A percentile compares a stretch with the other conserved stretches of the same genome.
Conservation (phyloP, 768 basidiomycete species). For the Tylopilus cervinicoccineus region DNA sequence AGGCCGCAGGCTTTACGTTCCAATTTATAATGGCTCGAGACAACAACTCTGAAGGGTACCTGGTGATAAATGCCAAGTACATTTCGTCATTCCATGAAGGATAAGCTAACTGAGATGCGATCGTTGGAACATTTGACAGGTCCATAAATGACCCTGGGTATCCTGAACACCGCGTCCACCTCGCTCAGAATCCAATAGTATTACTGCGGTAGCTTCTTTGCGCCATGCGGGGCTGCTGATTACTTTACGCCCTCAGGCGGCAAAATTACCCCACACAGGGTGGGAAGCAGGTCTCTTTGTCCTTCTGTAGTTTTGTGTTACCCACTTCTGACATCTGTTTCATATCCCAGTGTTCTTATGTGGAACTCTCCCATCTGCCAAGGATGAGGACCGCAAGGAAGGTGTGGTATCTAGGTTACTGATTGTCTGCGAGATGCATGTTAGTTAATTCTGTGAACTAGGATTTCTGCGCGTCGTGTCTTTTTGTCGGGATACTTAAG, state of each 20-base stretch:
- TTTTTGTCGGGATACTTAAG: constrained; percentile 12
- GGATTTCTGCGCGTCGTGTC: too few species aligned
- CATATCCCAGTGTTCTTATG: background rate
- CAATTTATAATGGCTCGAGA: too few species aligned
- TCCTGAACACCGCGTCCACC: background rate
- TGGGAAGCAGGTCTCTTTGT: background rate
- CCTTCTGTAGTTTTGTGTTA: background rate
- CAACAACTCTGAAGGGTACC: background rate
- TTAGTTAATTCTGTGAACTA: background rate
- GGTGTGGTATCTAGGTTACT: constrained; percentile 1
- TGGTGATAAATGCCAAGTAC: background rate
- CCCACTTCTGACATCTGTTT: constrained; percentile 4
- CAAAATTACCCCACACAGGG: too few species aligned
- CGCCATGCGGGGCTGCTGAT: background rate
- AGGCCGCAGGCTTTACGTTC: background rate
- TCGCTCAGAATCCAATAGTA: too few species aligned
- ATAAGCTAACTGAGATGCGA: background rate
- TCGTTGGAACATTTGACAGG: background rate
- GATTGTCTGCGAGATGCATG: background rate
- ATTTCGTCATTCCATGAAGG: background rate
- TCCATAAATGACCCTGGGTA: background rate
- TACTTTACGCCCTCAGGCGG: background rate
- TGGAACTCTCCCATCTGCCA: background rate
- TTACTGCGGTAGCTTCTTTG: background rate
- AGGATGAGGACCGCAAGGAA: background rate